Percentiles rank a stretch among this genome's conserved stretches.
phyloP scores from a whole-genome alignment of 2,329 filamentous ascomycete species.

The Trichophyton verrucosum region DNA sequence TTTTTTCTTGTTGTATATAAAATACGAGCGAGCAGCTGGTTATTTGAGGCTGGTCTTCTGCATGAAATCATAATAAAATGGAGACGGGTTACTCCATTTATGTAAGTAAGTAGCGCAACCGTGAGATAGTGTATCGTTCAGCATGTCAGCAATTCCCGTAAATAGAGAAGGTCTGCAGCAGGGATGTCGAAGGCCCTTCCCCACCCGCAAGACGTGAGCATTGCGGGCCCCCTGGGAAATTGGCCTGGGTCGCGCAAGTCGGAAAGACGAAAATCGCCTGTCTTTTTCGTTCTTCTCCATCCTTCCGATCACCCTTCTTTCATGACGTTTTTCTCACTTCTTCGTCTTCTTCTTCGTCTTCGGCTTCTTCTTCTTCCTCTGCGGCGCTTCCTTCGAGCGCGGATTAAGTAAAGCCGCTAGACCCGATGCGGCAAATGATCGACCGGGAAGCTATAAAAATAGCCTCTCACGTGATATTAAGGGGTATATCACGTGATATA shows the following conservation, averaged over 20 bases:
- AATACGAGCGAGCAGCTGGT: no score
- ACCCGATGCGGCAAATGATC: background rate
- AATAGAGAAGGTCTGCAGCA: background rate
- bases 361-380: background rate
- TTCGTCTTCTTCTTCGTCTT: background rate
- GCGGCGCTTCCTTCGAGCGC: background rate
- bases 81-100: background rate
- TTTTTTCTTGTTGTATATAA: no score
- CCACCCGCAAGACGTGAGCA: background rate
- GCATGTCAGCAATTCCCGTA: background rate
- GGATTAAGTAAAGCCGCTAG: background rate
- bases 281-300: background rate
- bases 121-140: no score
- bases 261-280: background rate
- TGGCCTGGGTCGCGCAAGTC: background rate
- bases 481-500: constrained; percentile 1
- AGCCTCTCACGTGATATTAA: background rate
- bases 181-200: background rate
- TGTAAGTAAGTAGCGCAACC: background rate
- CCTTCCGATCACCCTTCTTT: background rate
- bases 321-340: no score
- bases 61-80: background rate
- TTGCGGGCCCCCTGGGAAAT: background rate
- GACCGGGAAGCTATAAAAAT: background rate
- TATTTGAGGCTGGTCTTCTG: background rate